These are phyloP conservation scores for Lagenidium giganteum DNA, from an alignment of 352 stramenopile genomes.

Conservation along the genomic window DNA sequence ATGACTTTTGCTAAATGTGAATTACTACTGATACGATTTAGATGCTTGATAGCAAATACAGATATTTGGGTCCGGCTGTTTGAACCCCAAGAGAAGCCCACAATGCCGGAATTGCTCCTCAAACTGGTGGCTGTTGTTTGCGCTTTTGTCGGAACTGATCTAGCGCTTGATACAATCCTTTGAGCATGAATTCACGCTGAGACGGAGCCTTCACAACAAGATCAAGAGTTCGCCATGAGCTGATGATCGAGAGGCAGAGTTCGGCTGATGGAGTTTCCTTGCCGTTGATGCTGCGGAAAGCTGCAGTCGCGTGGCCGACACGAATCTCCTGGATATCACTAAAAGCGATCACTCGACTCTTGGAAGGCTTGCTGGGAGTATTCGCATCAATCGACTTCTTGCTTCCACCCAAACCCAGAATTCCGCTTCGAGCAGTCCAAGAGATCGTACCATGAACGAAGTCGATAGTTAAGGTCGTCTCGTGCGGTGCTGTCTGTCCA, in stretches of 20 bases:
- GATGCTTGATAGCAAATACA: neutral
- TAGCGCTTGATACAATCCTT: constrained; percentile 25
- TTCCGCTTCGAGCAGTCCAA: constrained; percentile 39
- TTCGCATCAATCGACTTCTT: too few relatives aligned
- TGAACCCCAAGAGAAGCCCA: too few relatives aligned
- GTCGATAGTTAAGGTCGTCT: constrained; percentile 41
- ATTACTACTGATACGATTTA: constrained; percentile 1
- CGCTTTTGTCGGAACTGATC: constrained; percentile 14
- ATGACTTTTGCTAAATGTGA: constrained; percentile 6
- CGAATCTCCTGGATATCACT: constrained; percentile 48
- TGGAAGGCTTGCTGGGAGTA: too few relatives aligned
- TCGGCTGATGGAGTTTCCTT: constrained; percentile 21
- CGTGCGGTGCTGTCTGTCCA: constrained; percentile 34
- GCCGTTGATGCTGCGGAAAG: constrained; percentile 30
- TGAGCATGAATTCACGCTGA: constrained; percentile 55
- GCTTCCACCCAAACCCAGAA: constrained; percentile 5
- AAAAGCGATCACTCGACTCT: constrained; percentile 30
- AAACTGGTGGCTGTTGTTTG: too few relatives aligned
- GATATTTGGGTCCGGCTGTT: too few relatives aligned
- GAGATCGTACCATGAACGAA: constrained; percentile 43
- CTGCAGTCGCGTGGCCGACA: constrained; percentile 41
- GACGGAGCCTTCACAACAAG: constrained; percentile 35
- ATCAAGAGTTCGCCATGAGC: constrained; percentile 56
- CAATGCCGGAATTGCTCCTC: too few relatives aligned
- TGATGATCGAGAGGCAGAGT: constrained; percentile 57